A percentile compares a stretch with the other conserved stretches of the same genome.
phyloP scores from a whole-genome alignment of 1,139 yeast genomes.

The Diutina rugosa region DNA sequence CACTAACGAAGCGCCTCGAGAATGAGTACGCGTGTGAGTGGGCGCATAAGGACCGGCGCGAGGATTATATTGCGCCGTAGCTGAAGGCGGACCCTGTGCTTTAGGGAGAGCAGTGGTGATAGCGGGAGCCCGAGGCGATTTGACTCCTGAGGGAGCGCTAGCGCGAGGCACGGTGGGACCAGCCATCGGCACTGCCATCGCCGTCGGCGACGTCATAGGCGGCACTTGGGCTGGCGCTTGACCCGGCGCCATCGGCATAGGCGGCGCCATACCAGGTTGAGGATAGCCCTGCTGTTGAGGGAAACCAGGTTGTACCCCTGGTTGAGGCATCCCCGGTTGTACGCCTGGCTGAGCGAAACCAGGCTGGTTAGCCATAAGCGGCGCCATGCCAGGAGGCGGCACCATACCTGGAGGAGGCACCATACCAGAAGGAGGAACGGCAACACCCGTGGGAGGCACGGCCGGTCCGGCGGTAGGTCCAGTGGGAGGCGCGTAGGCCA shows the following conservation, averaged over 20 bases:
- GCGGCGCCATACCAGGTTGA: slow-evolving; percentile 3
- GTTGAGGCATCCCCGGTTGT: slow-evolving; percentile 3
- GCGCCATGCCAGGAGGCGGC: neutral
- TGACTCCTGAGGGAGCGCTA: neutral
- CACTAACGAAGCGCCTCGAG: slow-evolving; percentile 29
- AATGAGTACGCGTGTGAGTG: slow-evolving; percentile 22
- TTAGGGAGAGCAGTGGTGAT: neutral
- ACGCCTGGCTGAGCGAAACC: slow-evolving; percentile 6
- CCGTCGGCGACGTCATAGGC: slow-evolving; percentile 5
- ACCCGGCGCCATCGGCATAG: neutral
- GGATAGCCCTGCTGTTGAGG: slow-evolving; percentile 3
- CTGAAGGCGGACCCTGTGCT: neutral
- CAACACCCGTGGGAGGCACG: no score
- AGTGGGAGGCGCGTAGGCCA: neutral
- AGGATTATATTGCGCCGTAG: slow-evolving; percentile 1
- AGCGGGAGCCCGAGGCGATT: neutral
- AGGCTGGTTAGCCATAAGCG: neutral
- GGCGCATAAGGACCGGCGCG: slow-evolving; percentile 35
- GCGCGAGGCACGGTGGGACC: neutral
- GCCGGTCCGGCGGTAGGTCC: neutral
- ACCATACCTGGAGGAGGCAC: neutral
- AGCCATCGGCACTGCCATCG: slow-evolving; percentile 12
- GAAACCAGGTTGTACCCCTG: slow-evolving; percentile 4
- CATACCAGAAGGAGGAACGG: neutral
- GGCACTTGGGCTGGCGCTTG: slow-evolving; percentile 1